Evolutionary conservation across 495 filamentous ascomycete species (phyloP), one percentile per base, ranked within the genome.

Genomic region (Lophiotrema nucula): DNA sequence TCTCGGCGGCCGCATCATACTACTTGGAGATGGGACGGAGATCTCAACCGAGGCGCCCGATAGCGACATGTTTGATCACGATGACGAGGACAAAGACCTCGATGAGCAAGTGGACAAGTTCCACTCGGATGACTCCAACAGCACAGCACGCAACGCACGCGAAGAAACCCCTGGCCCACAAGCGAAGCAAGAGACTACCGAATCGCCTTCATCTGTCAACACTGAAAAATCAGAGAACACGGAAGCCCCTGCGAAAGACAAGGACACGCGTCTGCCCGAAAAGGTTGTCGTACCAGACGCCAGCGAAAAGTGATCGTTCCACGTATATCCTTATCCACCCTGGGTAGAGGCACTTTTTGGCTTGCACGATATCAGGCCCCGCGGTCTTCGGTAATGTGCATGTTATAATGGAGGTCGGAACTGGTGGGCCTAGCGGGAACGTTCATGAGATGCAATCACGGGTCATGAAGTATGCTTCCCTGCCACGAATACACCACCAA

Each of bases 1-100:
- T 53, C 81, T 82, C 65, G 80, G 80, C 62, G 88, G 89, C 41
- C 83, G 92, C 53, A 90, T 97, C 68, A 97, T 97, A 68, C 83
- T 96, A 67, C 80, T 98, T 35, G 91, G 93, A 33, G 90, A 97
- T 77, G 93, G 92, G 60, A 93, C 88, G 54, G 91, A 96, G 76
- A 79, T 93, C 60, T 74, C 90, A 50, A 88, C 88, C 38, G 91
- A 90, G 65, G 86, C 88, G 56, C 85, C 90, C 67, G 92, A 97
- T 63, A 83, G 85, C 27, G 88, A 96, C 58, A 90, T 97, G 81
- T 92, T 95, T 76, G 91, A 96, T 71, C 84, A 90, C 56, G 80
- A 83, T 49, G 90, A 90, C 55, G 89, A 95, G 70, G 88, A 93
- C 60, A 88, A 88, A 70, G 92, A 92, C 59, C 60, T 80, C 26